Evolutionary conservation across 1,284 basidiomycete genomes (phyloP).

Genomic region (Ceratobasidium sp.): DNA sequence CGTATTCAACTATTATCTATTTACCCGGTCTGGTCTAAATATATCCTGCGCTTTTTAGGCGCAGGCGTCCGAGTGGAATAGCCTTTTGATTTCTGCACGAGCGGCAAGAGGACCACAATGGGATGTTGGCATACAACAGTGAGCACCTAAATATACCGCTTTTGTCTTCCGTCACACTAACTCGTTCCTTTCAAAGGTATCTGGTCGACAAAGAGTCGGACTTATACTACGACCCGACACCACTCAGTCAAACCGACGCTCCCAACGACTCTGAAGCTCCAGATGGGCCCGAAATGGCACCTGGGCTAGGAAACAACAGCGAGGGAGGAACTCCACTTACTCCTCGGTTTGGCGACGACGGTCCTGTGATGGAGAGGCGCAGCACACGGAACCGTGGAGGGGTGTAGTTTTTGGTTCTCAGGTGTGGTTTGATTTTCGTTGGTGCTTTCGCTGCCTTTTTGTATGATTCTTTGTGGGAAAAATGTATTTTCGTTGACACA

Average conservation of each 20-base stretch:
- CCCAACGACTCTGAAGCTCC: constrained; percentile 25
- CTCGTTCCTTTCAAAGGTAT: constrained; percentile 60
- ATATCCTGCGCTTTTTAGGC: constrained; percentile 46
- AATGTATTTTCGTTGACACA: background rate
- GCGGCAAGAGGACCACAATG: constrained; percentile 84
- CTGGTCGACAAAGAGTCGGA: constrained; percentile 66
- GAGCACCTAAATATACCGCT: constrained; percentile 47
- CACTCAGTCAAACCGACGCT: constrained; percentile 50
- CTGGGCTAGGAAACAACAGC: constrained; percentile 17
- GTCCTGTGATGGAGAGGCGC: constrained; percentile 14
- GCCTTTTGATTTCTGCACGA: constrained; percentile 75
- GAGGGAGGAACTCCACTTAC: constrained; percentile 29
- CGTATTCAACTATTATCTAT: background rate
- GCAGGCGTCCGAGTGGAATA: constrained; percentile 82
- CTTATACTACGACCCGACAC: constrained; percentile 71
- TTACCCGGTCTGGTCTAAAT: background rate
- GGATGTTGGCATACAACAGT: constrained; percentile 87
- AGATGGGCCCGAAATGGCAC: constrained; percentile 4
- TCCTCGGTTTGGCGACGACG: constrained; percentile 21
- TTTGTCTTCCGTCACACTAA: background rate
- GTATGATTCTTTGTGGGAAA: background rate
- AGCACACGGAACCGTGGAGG: constrained; percentile 29
- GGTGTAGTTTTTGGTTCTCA: background rate
- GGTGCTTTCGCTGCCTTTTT: background rate
- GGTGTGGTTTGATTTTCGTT: too few relatives aligned